phyloP scores from a whole-genome alignment of 1,284 basidiomycete genomes.

The Spongispora temasekensis region DNA sequence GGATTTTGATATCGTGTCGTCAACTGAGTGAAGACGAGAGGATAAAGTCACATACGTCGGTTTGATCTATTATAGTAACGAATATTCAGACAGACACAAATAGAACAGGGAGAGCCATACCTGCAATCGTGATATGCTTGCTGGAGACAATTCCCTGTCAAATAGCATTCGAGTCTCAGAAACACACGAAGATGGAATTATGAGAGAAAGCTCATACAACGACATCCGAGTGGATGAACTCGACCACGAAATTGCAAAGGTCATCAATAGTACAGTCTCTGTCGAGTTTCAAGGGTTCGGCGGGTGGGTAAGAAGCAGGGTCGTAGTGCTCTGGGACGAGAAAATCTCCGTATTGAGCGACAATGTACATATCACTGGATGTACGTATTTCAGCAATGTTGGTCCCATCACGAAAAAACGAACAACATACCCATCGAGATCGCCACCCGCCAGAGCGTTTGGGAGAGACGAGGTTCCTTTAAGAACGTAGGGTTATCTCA shows the following conservation, averaged over 20 bases:
- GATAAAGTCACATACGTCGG: constrained; percentile 43
- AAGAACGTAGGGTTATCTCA: background rate
- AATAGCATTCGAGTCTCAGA: constrained; percentile 5
- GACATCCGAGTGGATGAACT: constrained; percentile 81
- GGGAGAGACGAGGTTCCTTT: constrained; percentile 64
- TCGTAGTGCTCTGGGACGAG: constrained; percentile 49
- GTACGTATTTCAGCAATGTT: constrained; percentile 1
- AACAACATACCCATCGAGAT: constrained; percentile 65
- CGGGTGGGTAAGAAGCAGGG: constrained; percentile 56
- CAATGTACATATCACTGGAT: constrained; percentile 54
- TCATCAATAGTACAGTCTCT: constrained; percentile 68
- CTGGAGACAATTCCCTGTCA: constrained; percentile 65
- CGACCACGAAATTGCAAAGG: constrained; percentile 79
- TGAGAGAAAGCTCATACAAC: constrained; percentile 44
- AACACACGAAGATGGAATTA: background rate
- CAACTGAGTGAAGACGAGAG: background rate
- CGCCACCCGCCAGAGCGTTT: constrained; percentile 70
- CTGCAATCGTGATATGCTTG: constrained; percentile 73
- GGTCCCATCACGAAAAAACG: constrained; percentile 17
- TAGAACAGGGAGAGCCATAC: constrained; percentile 24
- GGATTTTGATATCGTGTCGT: background rate
- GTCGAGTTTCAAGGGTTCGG: constrained; percentile 44
- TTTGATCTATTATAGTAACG: constrained; percentile 54
- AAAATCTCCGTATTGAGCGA: constrained; percentile 53
- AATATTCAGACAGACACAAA: background rate